phyloP scores from a whole-genome alignment of 345 rosid genomes.

The Chamaenerion angustifolium region DNA sequence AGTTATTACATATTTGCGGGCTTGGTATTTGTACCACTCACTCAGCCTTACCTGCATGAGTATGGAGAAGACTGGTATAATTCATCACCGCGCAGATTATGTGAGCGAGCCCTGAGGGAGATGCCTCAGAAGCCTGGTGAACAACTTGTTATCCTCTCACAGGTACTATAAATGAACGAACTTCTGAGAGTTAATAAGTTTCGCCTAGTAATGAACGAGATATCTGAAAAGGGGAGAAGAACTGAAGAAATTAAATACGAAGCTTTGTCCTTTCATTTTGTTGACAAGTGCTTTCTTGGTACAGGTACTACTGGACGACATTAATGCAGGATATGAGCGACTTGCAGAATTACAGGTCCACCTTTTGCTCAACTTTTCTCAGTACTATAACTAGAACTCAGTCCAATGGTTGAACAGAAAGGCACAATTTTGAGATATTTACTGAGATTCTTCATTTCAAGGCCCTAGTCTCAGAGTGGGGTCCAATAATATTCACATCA shows the following conservation, averaged over 20 bases:
- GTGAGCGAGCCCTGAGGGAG: slow-evolving; percentile 69
- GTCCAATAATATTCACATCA: too few relatives aligned
- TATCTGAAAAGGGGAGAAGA: too few relatives aligned
- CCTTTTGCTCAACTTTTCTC: too few relatives aligned
- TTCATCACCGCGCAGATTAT: slow-evolving; percentile 64
- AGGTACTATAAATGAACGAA: slow-evolving; percentile 47
- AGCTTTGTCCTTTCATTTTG: background rate
- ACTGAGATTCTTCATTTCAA: background rate
- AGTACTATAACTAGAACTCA: too few relatives aligned
- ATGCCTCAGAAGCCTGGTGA: slow-evolving; percentile 56
- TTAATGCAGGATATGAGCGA: slow-evolving; percentile 80
- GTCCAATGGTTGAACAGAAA: too few relatives aligned
- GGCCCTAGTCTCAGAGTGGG: too few relatives aligned
- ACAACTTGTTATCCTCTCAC: slow-evolving; percentile 77
- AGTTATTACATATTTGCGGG: slow-evolving; percentile 96
- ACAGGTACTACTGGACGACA: slow-evolving; percentile 85
- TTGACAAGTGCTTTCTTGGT: slow-evolving; percentile 13
- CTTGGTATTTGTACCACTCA: slow-evolving; percentile 66
- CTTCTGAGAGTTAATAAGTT: too few relatives aligned
- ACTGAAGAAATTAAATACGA: too few relatives aligned
- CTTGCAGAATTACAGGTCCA: slow-evolving; percentile 74
- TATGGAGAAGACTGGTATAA: slow-evolving; percentile 95
- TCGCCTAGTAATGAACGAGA: too few relatives aligned
- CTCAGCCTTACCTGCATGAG: slow-evolving; percentile 83
- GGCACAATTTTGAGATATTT: background rate